Evolutionary conservation across 1,284 basidiomycete species (phyloP).

Genomic region (Ustilago sp.): DNA sequence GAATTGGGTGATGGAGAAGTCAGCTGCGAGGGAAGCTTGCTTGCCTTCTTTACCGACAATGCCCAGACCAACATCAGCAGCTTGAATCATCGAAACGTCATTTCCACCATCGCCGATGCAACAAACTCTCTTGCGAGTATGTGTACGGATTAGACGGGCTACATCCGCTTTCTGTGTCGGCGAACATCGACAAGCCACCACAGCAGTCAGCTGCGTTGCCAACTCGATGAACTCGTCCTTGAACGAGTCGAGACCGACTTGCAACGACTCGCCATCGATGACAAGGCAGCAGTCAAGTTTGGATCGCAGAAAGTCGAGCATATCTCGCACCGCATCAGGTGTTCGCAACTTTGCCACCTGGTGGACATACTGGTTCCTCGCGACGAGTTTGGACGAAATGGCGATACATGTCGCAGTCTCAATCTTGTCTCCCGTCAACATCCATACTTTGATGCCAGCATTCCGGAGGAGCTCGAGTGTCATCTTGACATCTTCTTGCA

Average conservation of each 20-base stretch:
- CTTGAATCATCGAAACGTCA: constrained; percentile 96
- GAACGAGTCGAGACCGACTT: constrained; percentile 90
- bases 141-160: constrained; percentile 86
- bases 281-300: constrained; percentile 98
- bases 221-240: constrained; percentile 94
- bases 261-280: constrained; percentile 97
- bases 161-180: constrained; percentile 99
- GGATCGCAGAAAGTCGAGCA: constrained; percentile 93
- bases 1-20: constrained; percentile 98
- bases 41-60: constrained; percentile 99
- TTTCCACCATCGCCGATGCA: constrained; percentile 97
- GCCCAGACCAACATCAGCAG: constrained; percentile 92
- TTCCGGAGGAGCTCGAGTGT: constrained; percentile 93
- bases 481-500: constrained; percentile 95
- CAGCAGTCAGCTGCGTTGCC: constrained; percentile 92
- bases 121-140: constrained; percentile 93
- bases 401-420: constrained; percentile 99
- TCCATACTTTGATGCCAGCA: constrained; percentile 99
- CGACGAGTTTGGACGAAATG: constrained; percentile 94
- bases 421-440: constrained; percentile 99
- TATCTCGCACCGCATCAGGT: constrained; percentile 82
- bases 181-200: constrained; percentile 97
- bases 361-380: constrained; percentile 96
- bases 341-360: constrained; percentile 91
- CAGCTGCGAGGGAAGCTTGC: constrained; percentile 96